phyloP scores from a whole-genome alignment of 768 basidiomycete species.

The Termitomyces sp. region DNA sequence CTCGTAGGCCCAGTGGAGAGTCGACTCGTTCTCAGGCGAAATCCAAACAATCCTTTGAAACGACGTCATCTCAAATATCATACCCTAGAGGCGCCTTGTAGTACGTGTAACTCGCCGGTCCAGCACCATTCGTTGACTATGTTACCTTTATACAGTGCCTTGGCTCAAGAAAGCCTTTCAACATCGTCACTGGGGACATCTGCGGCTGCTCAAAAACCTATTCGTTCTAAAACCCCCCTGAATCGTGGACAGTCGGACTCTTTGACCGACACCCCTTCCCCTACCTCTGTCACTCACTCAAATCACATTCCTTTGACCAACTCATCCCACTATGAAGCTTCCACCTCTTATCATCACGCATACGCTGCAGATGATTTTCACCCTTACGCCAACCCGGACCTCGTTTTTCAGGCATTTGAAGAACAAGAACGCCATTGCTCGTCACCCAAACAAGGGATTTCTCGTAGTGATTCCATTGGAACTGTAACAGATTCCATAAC shows the following conservation, averaged over 20 bases:
- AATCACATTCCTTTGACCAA: constrained; percentile 20
- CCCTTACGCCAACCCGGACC: constrained; percentile 81
- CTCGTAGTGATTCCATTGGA: constrained; percentile 49
- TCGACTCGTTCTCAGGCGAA: constrained; percentile 53
- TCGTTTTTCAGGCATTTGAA: constrained; percentile 42
- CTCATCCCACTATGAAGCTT: background rate
- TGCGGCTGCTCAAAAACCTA: constrained; percentile 29
- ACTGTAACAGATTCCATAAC: constrained; percentile 48
- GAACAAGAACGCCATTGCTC: constrained; percentile 30
- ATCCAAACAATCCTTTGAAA: constrained; percentile 60
- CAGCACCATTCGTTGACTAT: constrained; percentile 7
- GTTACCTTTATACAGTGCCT: constrained; percentile 37
- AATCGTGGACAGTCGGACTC: constrained; percentile 36
- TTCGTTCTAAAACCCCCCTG: constrained; percentile 44
- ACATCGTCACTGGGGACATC: constrained; percentile 47
- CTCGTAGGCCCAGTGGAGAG: constrained; percentile 61
- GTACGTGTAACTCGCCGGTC: constrained; percentile 41
- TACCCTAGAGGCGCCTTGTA: constrained; percentile 54
- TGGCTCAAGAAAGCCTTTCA: constrained; percentile 62
- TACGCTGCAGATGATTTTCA: constrained; percentile 48
- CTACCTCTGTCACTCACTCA: constrained; percentile 29
- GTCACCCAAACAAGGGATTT: constrained; percentile 30
- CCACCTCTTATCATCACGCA: constrained; percentile 18
- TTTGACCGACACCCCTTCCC: constrained; percentile 28
- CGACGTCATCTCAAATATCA: constrained; percentile 48